Base-by-base conservation (phyloP, 148 eudicot species). In the Polygonum aviculare region DNA sequence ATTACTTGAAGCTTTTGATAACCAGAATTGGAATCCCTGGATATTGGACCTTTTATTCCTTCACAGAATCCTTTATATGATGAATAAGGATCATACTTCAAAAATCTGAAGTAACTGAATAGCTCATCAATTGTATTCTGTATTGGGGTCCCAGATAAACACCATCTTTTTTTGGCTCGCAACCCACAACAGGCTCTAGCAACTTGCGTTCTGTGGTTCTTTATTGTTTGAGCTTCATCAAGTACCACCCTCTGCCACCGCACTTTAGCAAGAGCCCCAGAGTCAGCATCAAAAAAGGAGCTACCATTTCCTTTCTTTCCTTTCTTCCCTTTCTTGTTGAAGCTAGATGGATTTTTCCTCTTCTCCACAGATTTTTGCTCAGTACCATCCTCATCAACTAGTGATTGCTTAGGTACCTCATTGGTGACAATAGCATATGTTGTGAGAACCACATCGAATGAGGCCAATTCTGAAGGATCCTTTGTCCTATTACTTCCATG, bases 161-260 rank as follows among this genome's bases (percentile, higher is more conserved):
- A 95, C 99, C 99, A 95, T 74, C 99, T 85, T 72, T 84, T 85
- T 79, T 95, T 95, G 35, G 99, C 99, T 85, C 94, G 85, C 78
- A 95, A 87, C 74, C 99, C 95, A 79, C 94, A 95, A 84, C 99
- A 95, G 16, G 99, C 93, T 87, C 97, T 86, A 83, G 99, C 96
- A 26, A 92, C 88, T 81, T 80, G 94, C 39, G 99, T 95, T 83
- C 99, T 90, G 81, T 91, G 96, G 77, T 95, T 95, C 54, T 95
- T 95, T 69, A 93, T 95, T 21, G 94, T 92, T 81, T 95, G 99
- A 36, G 99, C 97, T 88, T 95, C 99, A 88, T 95, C 99, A 77
- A 95, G 76, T 74, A 95, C 91, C 80, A 95, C 98, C 79, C 99
- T 88, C 67, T 87, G 88, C 99, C 99, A 95, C 77, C 82, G 83